Percentiles rank a stretch among this genome's conserved stretches.
These are phyloP conservation scores for Xanthoconium separans DNA, from an alignment of 1,284 basidiomycete species.

Conservation along the genomic window DNA sequence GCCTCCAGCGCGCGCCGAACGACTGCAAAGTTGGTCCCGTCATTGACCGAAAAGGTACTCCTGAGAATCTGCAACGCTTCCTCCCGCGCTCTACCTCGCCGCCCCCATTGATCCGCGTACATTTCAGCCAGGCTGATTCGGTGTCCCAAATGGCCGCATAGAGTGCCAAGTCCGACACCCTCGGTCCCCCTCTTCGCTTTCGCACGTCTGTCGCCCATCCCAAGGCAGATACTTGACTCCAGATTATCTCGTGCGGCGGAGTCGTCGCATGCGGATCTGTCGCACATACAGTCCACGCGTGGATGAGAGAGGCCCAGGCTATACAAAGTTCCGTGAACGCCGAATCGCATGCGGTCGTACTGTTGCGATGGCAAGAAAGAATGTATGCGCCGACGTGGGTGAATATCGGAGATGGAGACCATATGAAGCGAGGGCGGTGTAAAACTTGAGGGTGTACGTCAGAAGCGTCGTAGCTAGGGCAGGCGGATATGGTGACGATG, in stretches of 20 bases:
- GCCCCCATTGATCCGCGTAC: slow-evolving; percentile 68
- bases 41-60: slow-evolving; percentile 41
- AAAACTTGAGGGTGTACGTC: slow-evolving; percentile 62
- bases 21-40: slow-evolving; percentile 32
- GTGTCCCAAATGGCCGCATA: slow-evolving; percentile 56
- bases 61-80: slow-evolving; percentile 37
- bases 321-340: slow-evolving; percentile 32
- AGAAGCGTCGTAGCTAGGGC: slow-evolving; percentile 52
- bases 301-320: slow-evolving; percentile 57
- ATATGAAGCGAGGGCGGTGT: slow-evolving; percentile 69
- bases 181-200: slow-evolving; percentile 23
- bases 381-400: slow-evolving; percentile 45
- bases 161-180: slow-evolving; percentile 20
- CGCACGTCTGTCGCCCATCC: slow-evolving; percentile 69
- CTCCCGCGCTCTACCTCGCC: slow-evolving; percentile 64
- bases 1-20: slow-evolving; percentile 18
- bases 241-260: slow-evolving; percentile 84
- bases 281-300: slow-evolving; percentile 80
- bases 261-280: slow-evolving; percentile 87
- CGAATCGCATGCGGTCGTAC: slow-evolving; percentile 4
- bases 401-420: slow-evolving; percentile 69
- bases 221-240: slow-evolving; percentile 82
- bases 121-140: slow-evolving; percentile 71
- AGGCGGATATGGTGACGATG: slow-evolving; percentile 46
- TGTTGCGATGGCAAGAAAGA: background rate